Evolutionary conservation across 192 early-diverging fungal genomes (phyloP).

Genomic region (Coemansia sp.): DNA sequence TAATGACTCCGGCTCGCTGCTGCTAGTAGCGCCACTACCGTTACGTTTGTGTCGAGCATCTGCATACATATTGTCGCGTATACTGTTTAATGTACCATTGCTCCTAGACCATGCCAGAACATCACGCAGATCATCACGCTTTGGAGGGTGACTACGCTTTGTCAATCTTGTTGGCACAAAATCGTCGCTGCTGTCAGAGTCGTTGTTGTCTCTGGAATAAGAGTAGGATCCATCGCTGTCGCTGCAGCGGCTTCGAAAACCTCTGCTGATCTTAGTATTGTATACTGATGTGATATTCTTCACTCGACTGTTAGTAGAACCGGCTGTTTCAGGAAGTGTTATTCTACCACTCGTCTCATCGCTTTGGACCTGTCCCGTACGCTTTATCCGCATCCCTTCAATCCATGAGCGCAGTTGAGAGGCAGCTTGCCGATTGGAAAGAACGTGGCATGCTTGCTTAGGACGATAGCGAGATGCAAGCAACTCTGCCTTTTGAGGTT

Average conservation of each 20-base stretch:
- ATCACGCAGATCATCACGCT: constrained; percentile 20
- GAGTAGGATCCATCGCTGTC: not conserved
- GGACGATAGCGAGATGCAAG: constrained; percentile 40
- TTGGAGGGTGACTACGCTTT: not conserved
- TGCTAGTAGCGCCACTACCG: constrained; percentile 26
- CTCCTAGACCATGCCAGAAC: constrained; percentile 43
- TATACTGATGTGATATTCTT: not conserved
- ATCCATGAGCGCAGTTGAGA: constrained; percentile 46
- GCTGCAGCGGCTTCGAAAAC: not conserved
- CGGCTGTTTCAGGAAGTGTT: not conserved
- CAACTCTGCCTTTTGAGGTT: constrained; percentile 14
- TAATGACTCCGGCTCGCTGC: constrained; percentile 47
- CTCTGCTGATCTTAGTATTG: not conserved
- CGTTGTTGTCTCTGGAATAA: not conserved
- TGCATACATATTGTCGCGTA: constrained; percentile 24
- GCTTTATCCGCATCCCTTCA: constrained; percentile 44
- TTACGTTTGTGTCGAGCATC: constrained; percentile 16
- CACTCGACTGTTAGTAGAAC: not conserved
- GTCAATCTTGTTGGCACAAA: constrained; percentile 24
- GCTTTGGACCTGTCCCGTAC: not conserved
- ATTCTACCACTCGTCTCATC: not conserved
- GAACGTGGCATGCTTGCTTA: constrained; percentile 29
- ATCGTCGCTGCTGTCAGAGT: constrained; percentile 35
- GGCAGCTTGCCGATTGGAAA: constrained; percentile 33
- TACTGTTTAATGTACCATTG: constrained; percentile 30